Base-by-base conservation (phyloP, 108 stramenopile genomes). In the Aurantiochytrium sp. region DNA sequence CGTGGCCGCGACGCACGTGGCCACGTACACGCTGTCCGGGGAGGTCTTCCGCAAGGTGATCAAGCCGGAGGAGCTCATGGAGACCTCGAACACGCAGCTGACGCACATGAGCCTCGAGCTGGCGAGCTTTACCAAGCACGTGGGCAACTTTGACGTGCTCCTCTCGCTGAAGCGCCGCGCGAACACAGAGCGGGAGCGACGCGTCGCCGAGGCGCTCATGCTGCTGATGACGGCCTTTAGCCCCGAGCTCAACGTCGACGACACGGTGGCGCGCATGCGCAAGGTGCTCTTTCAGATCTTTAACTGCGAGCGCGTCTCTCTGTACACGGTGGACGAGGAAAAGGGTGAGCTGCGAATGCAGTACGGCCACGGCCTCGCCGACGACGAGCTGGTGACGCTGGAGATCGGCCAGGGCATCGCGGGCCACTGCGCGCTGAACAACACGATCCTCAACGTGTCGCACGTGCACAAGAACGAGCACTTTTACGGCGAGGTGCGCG, bases 171-270 rank as follows among this genome's bases (percentile, higher is more conserved):
- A 81, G 45, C 73, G 73, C 36, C 39, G 45, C n/a, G 73, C 73
- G 10, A 81, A 81, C 45, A 81, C 73, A 27, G 42, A 48, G 27
- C 36, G 73, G 4, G 85, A 86, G 36, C 31, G 30, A 19, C 52
- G 52, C 12, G 52, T 86, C n/a, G 85, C 85, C 10, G 52, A 54
- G 8, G 85, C 52, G 0, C 50, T 54, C 17, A 52, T 86, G 85
- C 85, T 30, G 50, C 85, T 89, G 17, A 86, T 89, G 88, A 27
- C 53, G 30, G 53, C 50, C 48, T 89, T 85, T 54, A 10, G 32
- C 17, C 85, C 88, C 36, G 88, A 89, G 85, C 54, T 86, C 19
- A 54, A 32, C 86, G 41, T 89, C n/a, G 65, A 55, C 1, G 88
- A 89, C 55, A 41, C 54, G 22, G 52, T 89, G 0, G 85, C 69